Base-by-base conservation (phyloP, 352 stramenopile species). In the Phytophthora brassicae region DNA sequence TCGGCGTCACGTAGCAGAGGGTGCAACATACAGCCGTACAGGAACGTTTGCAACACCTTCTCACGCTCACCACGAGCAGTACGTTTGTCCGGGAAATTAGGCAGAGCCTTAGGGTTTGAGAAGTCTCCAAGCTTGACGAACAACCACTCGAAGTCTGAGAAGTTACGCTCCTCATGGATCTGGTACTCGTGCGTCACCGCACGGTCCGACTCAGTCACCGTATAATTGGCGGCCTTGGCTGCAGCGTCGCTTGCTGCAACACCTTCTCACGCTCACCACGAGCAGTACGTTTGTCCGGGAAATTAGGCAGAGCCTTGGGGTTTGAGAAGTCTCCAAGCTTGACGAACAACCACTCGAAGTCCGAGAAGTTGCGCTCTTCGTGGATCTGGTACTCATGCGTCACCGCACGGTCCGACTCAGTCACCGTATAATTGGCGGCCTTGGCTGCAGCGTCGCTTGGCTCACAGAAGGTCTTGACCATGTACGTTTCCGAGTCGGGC, bases 91-190 rank as follows among this genome's bases (percentile, higher is more conserved):
- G 86, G 84, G 60, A 93, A 94, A 64, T 73, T 80, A 19, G 86
- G 86, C 53, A 95, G 54, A 36, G 86, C 84, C 68, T 95, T 95
- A 23, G 79, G 66, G 70, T 92, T 95, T 17, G 83, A 87, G 58
- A 79, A 79, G 26, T 90, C 82, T 13, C 86, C 82, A n/a, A 92
- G 66, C 20, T 85, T 85, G 2, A 74, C 66, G 53, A 89, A 86
- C 16, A 95, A 70, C 84, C 86, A 93, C 65, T 95, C 84, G 36
- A 93, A 93, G 67, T 95, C 86, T n/a, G 73, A 64, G 35, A 92
- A 80, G 41, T 67, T 82, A 58, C 86, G 86, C 60, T 76, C 73
- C 56, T 85, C 72, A 39, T 64, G 72, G 52, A 94, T 91, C 33
- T 75, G 66, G 66, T 94, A 94, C 70, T 94, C 86, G 69, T 92